Base-by-base conservation (phyloP, 306 rosid species). In the Macrotyloma uniflorum region DNA sequence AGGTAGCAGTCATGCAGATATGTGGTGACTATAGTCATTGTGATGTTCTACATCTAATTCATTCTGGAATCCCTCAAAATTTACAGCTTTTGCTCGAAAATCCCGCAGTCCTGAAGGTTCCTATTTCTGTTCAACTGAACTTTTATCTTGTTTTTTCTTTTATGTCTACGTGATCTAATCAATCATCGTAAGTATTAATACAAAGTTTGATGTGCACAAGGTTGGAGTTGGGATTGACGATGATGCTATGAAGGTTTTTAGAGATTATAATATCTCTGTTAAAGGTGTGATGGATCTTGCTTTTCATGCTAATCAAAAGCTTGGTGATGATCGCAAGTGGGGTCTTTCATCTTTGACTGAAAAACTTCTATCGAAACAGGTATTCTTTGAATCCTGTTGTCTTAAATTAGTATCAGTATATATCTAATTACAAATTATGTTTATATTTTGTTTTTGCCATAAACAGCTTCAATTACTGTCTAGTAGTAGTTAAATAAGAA, bases 1-100 rank as follows among this genome's bases (percentile, higher is more conserved):
- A 88, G 86, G 91, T 82, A 75, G 98, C 97, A 57, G 97, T 95
- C 71, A 80, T 95, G 98, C 98, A 95, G 85, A 86, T 92, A 76
- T 95, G 97, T 76, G 45, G 59, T 26, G 91, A 78, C 76, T 43
- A 81, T 67, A 82, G 80, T 57, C 84, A 70, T 38, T 95, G 98
- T 81, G 83, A 88, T 74, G 97, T 95, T 77, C 89, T 95, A 83
- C 98, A 95, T 76, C 80, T 92, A 67, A 51, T 91, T 77, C 98
- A 95, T 82, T 89, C 97, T 14, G 98, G 98, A 71, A 86, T 95
- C 78, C 89, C 98, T 63, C 88, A 0, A 81, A 87, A 83, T 84
- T 84, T 95, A 68, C 88, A 78, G 70, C 83, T 76, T 80, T 80
- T 95, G 78, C 96, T 95, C 20, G 96, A 92, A 84, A 90, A 91